Base-by-base conservation (phyloP, 495 filamentous ascomycete genomes). In the Penicillium arizonense region DNA sequence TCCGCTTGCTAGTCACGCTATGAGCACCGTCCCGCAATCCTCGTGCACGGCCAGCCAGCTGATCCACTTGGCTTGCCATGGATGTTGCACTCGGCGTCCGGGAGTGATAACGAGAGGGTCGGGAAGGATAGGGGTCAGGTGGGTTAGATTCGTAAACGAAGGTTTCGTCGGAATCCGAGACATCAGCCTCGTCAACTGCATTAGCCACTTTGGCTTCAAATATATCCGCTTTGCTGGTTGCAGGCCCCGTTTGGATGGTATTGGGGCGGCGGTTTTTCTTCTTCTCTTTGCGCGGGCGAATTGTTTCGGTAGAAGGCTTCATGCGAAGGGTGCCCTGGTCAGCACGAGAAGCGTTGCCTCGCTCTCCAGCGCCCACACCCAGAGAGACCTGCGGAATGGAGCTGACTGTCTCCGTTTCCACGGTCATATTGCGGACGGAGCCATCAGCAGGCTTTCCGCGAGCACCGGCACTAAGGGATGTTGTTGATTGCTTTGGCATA, bases 91-190 rank as follows among this genome's bases (percentile, higher is more conserved):
- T 97, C 3, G 94, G 94, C 10, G 94, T 98, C 38, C 94, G 83
- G 13, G 95, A 97, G 69, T 97, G 93, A 63, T 93, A 94, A 45
- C 91, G 80, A 46, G 82, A 77, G 36, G 88, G 85, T n/a, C 91
- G 84, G 37, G 87, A 67, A 14, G 80, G 87, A 47, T 80, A 82
- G 20, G 79, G 78, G 57, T 97, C 94, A 10, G 90, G 90, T 10
- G 95, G 94, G 65, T 98, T 98, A 9, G 94, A 98, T 72, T 98
- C 94, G 73, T 98, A 98, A 3, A 98, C 93, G 69, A 97, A 98
- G 0, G 95, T 97, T 70, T 97, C 95, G 57, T 97, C 94, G 3
- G 95, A 97, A 63, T 96, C 94, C 13, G 92, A 96, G 7, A 93
- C 94, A 68, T 97, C 88, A 35, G 89, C 90, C 59, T 87, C 83